Conservation (phyloP, 257 asterid genomes). For the Sherardia arvensis region DNA sequence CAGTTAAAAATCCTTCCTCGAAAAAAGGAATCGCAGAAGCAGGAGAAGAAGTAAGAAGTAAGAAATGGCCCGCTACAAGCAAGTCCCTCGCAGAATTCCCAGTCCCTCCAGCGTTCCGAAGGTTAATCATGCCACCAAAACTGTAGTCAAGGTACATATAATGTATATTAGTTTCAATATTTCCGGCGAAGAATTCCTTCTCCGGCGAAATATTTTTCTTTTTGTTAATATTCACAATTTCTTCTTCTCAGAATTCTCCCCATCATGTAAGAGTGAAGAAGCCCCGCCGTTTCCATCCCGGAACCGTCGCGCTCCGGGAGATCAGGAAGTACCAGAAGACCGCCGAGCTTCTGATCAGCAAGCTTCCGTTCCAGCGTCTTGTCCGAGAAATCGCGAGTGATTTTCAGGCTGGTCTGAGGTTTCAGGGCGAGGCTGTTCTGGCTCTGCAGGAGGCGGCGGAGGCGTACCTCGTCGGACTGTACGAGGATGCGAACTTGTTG, state of each 20-base stretch:
- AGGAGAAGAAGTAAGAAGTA: no score
- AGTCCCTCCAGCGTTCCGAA: constrained; percentile 58
- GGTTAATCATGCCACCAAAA: constrained; percentile 63
- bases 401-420: constrained; percentile 43
- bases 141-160: no score
- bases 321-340: no score
- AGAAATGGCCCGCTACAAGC: constrained; percentile 69
- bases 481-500: constrained; percentile 64
- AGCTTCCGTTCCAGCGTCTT: constrained; percentile 61
- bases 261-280: constrained; percentile 82
- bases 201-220: no score
- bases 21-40: not conserved
- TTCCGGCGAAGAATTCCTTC: no score
- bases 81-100: constrained; percentile 63
- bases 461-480: no score
- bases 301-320: constrained; percentile 82
- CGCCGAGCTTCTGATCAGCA: constrained; percentile 65
- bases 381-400: constrained; percentile 56
- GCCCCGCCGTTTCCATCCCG: constrained; percentile 75
- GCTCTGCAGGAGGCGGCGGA: constrained; percentile 78
- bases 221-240: no score
- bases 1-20: no score
- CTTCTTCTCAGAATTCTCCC: no score
- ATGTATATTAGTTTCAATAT: no score
- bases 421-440: constrained; percentile 47